Percentiles rank a stretch among this genome's conserved stretches.
phyloP scores from a whole-genome alignment of 2,329 filamentous ascomycete species.

The Niveomyces coronatus region DNA sequence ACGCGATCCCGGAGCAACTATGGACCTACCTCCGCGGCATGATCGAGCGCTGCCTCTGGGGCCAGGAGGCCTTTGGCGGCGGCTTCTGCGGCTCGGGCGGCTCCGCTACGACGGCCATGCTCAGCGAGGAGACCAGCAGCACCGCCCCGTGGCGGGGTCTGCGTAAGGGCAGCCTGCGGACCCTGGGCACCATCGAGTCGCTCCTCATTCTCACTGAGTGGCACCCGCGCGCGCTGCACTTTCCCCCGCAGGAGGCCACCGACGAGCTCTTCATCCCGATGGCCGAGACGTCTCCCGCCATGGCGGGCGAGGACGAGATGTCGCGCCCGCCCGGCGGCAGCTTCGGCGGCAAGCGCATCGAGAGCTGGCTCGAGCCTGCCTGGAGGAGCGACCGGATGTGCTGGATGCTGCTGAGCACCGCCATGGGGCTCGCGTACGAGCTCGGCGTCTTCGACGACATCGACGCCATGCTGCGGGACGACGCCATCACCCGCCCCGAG shows the following conservation, averaged over 20 bases:
- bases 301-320: conserved; percentile 27
- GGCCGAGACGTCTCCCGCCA: conserved; percentile 37
- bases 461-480: conserved; percentile 54
- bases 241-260: conserved; percentile 70
- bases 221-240: conserved; percentile 91
- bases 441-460: conserved; percentile 92
- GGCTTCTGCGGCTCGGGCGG: conserved; percentile 66
- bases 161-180: conserved; percentile 70
- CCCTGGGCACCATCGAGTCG: conserved; percentile 88
- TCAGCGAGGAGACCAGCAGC: conserved; percentile 51
- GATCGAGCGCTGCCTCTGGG: conserved; percentile 92
- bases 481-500: conserved; percentile 50
- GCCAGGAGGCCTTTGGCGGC: conserved; percentile 88
- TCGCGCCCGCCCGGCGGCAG: conserved; percentile 33
- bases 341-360: conserved; percentile 75
- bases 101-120: conserved; percentile 21
- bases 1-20: conserved; percentile 87
- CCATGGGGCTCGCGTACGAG: conserved; percentile 82
- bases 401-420: conserved; percentile 93
- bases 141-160: conserved; percentile 61
- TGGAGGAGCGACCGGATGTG: conserved; percentile 94
- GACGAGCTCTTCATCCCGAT: conserved; percentile 58
- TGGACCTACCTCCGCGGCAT: conserved; percentile 93
- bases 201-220: conserved; percentile 92
- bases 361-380: conserved; percentile 92